These are phyloP conservation scores for Cladobotryum protrusum DNA, from an alignment of 2,329 filamentous ascomycete genomes.

Conservation along the genomic window DNA sequence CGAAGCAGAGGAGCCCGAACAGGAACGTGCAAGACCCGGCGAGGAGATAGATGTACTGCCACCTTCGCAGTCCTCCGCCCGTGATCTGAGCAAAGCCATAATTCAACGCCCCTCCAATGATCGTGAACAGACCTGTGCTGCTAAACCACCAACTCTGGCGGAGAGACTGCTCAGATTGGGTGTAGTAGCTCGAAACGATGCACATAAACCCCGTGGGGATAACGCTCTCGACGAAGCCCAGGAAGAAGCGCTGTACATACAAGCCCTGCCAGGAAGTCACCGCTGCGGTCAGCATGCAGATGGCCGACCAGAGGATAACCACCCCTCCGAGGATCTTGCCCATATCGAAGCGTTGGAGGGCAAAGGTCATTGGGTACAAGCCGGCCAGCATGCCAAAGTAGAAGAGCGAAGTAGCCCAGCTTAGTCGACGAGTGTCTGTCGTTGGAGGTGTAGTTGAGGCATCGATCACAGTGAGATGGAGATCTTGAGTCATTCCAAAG, in stretches of 20 bases:
- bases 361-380: conserved; percentile 66
- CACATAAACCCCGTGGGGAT: conserved; percentile 63
- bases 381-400: conserved; percentile 76
- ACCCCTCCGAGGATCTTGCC: conserved; percentile 57
- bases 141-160: conserved; percentile 65
- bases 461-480: conserved; percentile 50
- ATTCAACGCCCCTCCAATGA: conserved; percentile 58
- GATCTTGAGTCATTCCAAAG: conserved; percentile 69
- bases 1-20: conserved; percentile 60
- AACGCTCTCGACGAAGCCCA: conserved; percentile 56
- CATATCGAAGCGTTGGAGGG: conserved; percentile 60
- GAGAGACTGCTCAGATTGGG: conserved; percentile 57
- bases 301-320: conserved; percentile 59
- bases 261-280: conserved; percentile 59
- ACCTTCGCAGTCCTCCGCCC: conserved; percentile 47
- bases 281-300: conserved; percentile 63
- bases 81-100: conserved; percentile 62
- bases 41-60: conserved; percentile 67
- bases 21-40: conserved; percentile 57
- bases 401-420: conserved; percentile 73
- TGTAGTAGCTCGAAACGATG: conserved; percentile 57
- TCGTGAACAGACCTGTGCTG: conserved; percentile 51
- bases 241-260: conserved; percentile 60
- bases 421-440: conserved; percentile 60
- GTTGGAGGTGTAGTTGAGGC: conserved; percentile 41